Conservation (phyloP, 306 rosid species). For the Medicago lupulina region DNA sequence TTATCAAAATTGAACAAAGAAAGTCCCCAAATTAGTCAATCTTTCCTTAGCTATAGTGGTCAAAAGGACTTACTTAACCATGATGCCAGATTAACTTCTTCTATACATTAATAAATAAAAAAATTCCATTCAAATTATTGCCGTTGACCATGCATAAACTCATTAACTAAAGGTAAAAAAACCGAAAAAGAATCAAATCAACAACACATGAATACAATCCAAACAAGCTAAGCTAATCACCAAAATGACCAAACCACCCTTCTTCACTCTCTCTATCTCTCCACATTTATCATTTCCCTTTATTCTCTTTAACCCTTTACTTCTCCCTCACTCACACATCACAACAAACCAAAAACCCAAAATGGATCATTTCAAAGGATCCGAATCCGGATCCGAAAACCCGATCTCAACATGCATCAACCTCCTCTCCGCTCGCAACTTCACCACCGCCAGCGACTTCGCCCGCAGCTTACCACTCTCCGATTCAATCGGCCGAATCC, state of each 20-base stretch:
- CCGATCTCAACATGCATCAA: conserved; percentile 39
- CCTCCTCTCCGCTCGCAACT: conserved; percentile 55
- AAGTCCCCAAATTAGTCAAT: no score
- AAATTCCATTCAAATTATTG: no score
- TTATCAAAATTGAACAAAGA: no score
- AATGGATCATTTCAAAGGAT: conserved; percentile 32
- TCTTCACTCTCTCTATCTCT: no score
- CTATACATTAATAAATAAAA: no score
- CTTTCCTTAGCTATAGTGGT: no score
- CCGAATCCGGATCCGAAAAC: conserved; percentile 41
- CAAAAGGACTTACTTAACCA: no score
- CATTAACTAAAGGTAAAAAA: no score
- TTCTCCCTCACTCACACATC: background rate
- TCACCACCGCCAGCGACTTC: conserved; percentile 50
- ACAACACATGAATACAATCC: background rate
- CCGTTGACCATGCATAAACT: no score
- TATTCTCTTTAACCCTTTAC: conserved; percentile 14
- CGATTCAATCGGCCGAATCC: conserved; percentile 44
- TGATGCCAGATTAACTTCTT: no score
- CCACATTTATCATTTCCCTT: no score
- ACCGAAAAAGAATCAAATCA: no score
- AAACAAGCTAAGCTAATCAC: background rate
- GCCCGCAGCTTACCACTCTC: conserved; percentile 47
- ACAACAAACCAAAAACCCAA: conserved; percentile 3
- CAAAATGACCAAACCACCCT: conserved; percentile 37